Conservation (phyloP, 495 filamentous ascomycete species). For the Penicillium herquei region DNA sequence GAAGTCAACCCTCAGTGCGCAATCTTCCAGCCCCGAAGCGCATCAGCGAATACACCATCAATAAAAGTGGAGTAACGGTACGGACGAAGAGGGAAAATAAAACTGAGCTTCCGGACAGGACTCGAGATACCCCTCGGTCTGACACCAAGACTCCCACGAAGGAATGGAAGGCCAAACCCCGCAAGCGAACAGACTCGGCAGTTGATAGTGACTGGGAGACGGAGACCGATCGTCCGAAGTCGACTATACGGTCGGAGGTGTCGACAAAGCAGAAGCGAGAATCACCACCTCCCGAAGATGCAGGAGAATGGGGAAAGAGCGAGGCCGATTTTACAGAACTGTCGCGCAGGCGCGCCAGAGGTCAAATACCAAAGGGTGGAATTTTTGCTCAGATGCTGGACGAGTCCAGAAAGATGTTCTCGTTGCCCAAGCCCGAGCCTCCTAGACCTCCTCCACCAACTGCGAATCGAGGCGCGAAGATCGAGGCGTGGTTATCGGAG, state of each 20-base stretch:
- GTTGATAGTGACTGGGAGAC: constrained; percentile 25
- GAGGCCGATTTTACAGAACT: constrained; percentile 48
- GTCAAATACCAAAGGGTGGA: constrained; percentile 46
- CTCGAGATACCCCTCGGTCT: constrained; percentile 9
- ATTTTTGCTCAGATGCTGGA: constrained; percentile 50
- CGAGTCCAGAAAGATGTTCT: constrained; percentile 55
- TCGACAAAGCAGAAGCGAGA: constrained; percentile 24
- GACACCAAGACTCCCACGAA: constrained; percentile 11
- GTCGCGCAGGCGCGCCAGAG: constrained; percentile 39
- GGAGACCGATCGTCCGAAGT: constrained; percentile 10
- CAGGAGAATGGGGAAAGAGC: constrained; percentile 40
- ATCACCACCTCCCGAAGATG: constrained; percentile 32
- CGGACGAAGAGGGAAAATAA: constrained; percentile 19
- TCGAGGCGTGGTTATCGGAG: constrained; percentile 74
- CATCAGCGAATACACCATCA: constrained; percentile 42
- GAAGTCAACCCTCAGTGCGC: constrained; percentile 37
- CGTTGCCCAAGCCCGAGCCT: constrained; percentile 50
- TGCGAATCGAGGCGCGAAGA: constrained; percentile 48
- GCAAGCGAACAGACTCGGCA: constrained; percentile 18
- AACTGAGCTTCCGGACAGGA: constrained; percentile 22
- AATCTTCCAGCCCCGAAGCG: constrained; percentile 53
- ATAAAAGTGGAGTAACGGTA: constrained; percentile 27
- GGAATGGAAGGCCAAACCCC: constrained; percentile 10
- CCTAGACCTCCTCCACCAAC: constrained; percentile 40
- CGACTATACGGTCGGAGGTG: constrained; percentile 21